These are phyloP conservation scores for Termitomyces sp. DNA, from an alignment of 768 basidiomycete genomes.

Conservation along the genomic window DNA sequence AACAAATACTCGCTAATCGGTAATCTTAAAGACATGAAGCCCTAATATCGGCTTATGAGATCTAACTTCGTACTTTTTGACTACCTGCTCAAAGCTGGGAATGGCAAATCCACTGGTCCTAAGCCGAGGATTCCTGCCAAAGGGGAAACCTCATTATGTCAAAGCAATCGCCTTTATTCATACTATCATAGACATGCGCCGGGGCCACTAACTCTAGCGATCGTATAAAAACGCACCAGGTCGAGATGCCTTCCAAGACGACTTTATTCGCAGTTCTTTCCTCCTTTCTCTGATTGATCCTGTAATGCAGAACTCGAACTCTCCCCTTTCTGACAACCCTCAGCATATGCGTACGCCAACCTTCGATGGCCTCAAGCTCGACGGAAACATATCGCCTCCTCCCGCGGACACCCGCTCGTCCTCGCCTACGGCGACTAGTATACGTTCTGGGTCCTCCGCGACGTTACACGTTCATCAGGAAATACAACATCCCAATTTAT, in stretches of 20 bases:
- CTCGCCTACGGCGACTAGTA: slow-evolving; percentile 27
- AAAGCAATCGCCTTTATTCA: slow-evolving; percentile 26
- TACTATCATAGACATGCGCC: slow-evolving; percentile 16
- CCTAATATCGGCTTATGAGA: slow-evolving; percentile 29
- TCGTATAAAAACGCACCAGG: slow-evolving; percentile 28
- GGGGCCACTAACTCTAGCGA: slow-evolving; percentile 19
- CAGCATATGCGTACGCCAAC: not conserved
- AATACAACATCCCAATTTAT: slow-evolving; percentile 33
- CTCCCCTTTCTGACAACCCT: not conserved
- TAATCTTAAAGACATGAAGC: slow-evolving; percentile 17
- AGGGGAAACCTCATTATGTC: slow-evolving; percentile 24
- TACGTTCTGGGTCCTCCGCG: slow-evolving; percentile 29
- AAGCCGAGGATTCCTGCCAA: slow-evolving; percentile 29
- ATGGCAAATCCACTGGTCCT: slow-evolving; percentile 17
- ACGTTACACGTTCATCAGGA: slow-evolving; percentile 26
- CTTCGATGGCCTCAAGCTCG: slow-evolving; percentile 1
- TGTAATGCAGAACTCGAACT: slow-evolving; percentile 7
- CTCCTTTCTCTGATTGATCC: not conserved
- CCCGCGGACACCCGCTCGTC: slow-evolving; percentile 4
- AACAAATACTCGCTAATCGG: slow-evolving; percentile 35
- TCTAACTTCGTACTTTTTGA: slow-evolving; percentile 22
- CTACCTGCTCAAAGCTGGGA: slow-evolving; percentile 17
- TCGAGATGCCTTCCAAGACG: slow-evolving; percentile 8
- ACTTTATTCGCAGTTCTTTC: not conserved
- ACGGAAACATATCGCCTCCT: slow-evolving; percentile 3